phyloP scores from a whole-genome alignment of 495 filamentous ascomycete genomes.

The Lasiosphaeria miniovina region DNA sequence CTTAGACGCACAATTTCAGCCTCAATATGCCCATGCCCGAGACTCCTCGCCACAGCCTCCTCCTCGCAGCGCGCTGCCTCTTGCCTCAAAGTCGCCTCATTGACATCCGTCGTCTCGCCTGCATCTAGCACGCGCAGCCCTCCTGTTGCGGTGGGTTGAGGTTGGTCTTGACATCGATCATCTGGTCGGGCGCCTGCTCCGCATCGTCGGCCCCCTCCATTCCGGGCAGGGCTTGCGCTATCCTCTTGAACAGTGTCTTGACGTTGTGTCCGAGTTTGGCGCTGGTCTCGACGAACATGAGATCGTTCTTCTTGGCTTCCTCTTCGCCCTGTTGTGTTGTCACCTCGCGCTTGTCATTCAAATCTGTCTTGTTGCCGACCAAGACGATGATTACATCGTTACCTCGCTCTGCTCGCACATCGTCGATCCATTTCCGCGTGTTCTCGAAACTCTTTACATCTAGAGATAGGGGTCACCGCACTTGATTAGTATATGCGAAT shows the following conservation, averaged over 20 bases:
- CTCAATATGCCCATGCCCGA: neutral
- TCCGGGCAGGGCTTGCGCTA: slow-evolving; percentile 94
- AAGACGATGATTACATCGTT: slow-evolving; percentile 98
- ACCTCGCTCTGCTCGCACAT: slow-evolving; percentile 92
- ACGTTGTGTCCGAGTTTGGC: slow-evolving; percentile 98
- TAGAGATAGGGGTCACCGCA: neutral
- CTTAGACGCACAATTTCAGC: neutral
- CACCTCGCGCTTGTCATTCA: slow-evolving; percentile 96
- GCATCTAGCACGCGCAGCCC: slow-evolving; percentile 70
- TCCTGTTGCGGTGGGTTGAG: slow-evolving; percentile 68
- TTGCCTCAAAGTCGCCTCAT: too few relatives aligned
- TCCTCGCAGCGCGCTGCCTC: neutral
- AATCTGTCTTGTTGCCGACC: slow-evolving; percentile 97
- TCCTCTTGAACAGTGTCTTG: slow-evolving; percentile 92
- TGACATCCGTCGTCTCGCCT: too few relatives aligned
- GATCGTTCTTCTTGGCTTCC: slow-evolving; percentile 93
- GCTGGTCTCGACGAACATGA: slow-evolving; percentile 98
- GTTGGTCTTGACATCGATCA: slow-evolving; percentile 95
- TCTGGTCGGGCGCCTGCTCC: slow-evolving; percentile 61
- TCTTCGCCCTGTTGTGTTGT: slow-evolving; percentile 93
- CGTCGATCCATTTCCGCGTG: slow-evolving; percentile 98
- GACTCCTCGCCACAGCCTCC: neutral
- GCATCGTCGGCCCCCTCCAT: slow-evolving; percentile 85
- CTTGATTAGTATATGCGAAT: slow-evolving; percentile 9
- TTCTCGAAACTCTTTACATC: slow-evolving; percentile 94